A percentile compares a stretch with the other conserved stretches of the same genome.
Conservation (phyloP, 2,329 filamentous ascomycete species). For the Polytolypa hystricis region DNA sequence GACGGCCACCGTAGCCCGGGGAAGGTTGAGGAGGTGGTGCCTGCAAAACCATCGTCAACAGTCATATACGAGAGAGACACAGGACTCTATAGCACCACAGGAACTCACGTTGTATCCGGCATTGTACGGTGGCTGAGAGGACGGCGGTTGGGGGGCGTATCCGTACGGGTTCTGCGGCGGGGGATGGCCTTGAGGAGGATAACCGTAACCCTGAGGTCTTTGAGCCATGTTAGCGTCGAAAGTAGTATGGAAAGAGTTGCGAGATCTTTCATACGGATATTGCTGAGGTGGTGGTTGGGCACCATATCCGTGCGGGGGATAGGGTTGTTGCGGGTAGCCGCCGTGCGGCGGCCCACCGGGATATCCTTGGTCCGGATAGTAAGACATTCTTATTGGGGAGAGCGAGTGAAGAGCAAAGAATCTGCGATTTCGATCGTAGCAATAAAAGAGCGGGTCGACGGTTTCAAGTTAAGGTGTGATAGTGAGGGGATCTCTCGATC, state of each 20-base stretch:
- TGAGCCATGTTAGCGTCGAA: neutral
- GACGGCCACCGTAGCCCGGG: conserved; percentile 19
- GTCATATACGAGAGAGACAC: neutral
- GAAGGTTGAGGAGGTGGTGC: neutral
- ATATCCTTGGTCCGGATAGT: conserved; percentile 48
- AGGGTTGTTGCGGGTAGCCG: conserved; percentile 37
- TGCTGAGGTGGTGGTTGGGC: conserved; percentile 26
- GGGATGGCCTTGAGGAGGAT: conserved; percentile 20
- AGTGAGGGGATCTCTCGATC: too few relatives aligned
- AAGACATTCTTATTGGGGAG: conserved; percentile 42
- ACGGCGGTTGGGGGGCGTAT: conserved; percentile 33
- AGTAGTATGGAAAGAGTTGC: conserved; percentile 1
- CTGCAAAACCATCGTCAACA: neutral
- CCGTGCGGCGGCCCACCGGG: conserved; percentile 44
- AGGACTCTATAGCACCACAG: neutral
- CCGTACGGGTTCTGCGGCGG: conserved; percentile 27
- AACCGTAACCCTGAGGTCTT: conserved; percentile 9
- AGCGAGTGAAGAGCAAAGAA: conserved; percentile 6
- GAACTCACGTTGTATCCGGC: conserved; percentile 28
- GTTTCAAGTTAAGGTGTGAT: too few relatives aligned
- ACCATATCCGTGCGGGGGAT: conserved; percentile 24
- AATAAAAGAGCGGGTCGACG: too few relatives aligned
- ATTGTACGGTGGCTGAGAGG: conserved; percentile 25
- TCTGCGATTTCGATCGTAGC: neutral
- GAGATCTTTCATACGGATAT: conserved; percentile 26